Evolutionary conservation across 495 filamentous ascomycete genomes (phyloP).

Genomic region (Trichodelitschia bisporula): DNA sequence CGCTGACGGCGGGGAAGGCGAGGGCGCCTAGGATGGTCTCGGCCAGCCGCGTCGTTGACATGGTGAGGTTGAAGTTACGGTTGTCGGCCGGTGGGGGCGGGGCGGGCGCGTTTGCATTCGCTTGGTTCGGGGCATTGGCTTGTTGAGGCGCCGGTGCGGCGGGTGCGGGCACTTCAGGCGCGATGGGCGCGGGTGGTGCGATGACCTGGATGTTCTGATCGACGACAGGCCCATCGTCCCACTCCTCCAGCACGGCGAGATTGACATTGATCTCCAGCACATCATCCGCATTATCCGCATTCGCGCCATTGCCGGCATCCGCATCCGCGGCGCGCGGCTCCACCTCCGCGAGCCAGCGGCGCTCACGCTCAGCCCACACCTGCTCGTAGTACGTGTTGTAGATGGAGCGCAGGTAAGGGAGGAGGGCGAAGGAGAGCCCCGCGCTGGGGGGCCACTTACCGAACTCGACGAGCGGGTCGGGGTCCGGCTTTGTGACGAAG

Average conservation of each 20-base stretch:
- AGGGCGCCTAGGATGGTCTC: constrained; percentile 36
- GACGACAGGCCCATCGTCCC: too few relatives aligned
- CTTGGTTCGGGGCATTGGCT: constrained; percentile 5
- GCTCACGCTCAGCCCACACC: constrained; percentile 35
- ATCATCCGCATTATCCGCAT: constrained; percentile 18
- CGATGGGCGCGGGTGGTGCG: not conserved
- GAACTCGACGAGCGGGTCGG: constrained; percentile 6
- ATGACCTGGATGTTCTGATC: constrained; percentile 1
- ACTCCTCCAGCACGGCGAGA: constrained; percentile 13
- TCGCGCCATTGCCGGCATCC: constrained; percentile 17
- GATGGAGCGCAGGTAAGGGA: constrained; percentile 40
- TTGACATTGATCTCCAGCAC: constrained; percentile 15
- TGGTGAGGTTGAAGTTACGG: not conserved
- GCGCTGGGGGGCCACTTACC: constrained; percentile 51
- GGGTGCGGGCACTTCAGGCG: not conserved
- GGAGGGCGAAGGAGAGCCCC: constrained; percentile 37
- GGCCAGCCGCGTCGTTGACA: constrained; percentile 14
- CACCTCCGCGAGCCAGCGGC: constrained; percentile 38
- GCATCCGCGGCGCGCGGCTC: constrained; percentile 31
- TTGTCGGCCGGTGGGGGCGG: too few relatives aligned
- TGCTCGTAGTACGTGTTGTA: constrained; percentile 45
- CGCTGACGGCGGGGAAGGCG: constrained; percentile 35
- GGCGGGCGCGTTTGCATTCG: too few relatives aligned
- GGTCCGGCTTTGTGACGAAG: constrained; percentile 23
- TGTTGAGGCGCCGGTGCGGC: not conserved